These are phyloP conservation scores for Yamadazyma oceani DNA, from an alignment of 1,139 yeast genomes.

Conservation along the genomic window DNA sequence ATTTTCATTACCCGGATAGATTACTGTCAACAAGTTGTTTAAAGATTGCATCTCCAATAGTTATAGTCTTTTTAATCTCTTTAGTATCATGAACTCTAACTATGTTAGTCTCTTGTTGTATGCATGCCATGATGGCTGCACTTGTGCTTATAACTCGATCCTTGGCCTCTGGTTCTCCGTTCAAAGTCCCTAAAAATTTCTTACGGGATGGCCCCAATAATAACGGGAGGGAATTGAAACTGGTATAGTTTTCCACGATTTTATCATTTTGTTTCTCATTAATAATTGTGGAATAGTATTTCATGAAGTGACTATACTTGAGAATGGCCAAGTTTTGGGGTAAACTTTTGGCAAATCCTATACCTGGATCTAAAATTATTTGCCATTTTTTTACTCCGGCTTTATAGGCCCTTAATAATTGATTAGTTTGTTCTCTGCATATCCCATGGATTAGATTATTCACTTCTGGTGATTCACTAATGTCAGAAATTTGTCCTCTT, in stretches of 20 bases:
- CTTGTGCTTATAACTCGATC: constrained; percentile 77
- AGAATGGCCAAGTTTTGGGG: constrained; percentile 69
- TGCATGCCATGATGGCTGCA: constrained; percentile 71
- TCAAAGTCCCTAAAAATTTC: constrained; percentile 75
- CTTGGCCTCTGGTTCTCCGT: constrained; percentile 47
- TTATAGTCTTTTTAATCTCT: constrained; percentile 62
- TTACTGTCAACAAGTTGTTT: constrained; percentile 25
- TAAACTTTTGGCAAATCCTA: constrained; percentile 84
- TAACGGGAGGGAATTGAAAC: constrained; percentile 59
- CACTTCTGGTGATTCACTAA: constrained; percentile 25
- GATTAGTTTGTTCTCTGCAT: constrained; percentile 61
- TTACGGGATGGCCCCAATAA: constrained; percentile 88
- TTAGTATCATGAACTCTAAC: constrained; percentile 87
- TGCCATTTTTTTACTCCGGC: constrained; percentile 87
- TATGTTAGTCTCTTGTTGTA: constrained; percentile 74
- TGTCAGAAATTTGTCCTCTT: constrained; percentile 23
- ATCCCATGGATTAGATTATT: constrained; percentile 46
- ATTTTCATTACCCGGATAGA: background rate
- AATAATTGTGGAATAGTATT: constrained; percentile 43
- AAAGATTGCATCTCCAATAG: constrained; percentile 78
- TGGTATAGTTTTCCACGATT: constrained; percentile 29
- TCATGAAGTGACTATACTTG: constrained; percentile 55
- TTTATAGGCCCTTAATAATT: constrained; percentile 55
- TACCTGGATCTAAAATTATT: constrained; percentile 87
- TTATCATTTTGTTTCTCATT: constrained; percentile 23